Percentiles rank a stretch among this genome's conserved stretches.
Conservation (phyloP, 176 grass and related monocot genomes). For the Bromus sterilis region DNA sequence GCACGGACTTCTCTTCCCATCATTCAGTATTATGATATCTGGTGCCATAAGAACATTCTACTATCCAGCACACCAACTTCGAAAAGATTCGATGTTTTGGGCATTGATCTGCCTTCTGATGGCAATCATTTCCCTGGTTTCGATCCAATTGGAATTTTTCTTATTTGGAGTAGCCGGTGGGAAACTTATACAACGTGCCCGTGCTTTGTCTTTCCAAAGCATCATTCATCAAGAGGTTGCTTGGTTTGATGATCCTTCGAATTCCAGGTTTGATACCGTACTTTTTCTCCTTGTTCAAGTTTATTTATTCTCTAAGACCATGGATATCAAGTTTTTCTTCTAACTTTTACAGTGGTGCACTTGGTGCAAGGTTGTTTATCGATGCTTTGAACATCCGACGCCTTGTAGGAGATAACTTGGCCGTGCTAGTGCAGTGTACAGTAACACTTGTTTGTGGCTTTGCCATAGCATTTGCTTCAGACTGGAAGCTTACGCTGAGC, state of each 20-base stretch:
- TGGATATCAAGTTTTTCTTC: slow-evolving; percentile 7
- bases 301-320: neutral
- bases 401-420: slow-evolving; percentile 52
- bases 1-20: slow-evolving; percentile 60
- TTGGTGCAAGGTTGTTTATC: slow-evolving; percentile 44
- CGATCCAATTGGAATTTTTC: slow-evolving; percentile 49
- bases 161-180: slow-evolving; percentile 76
- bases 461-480: slow-evolving; percentile 51
- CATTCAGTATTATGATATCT: slow-evolving; percentile 59
- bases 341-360: slow-evolving; percentile 40
- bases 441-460: slow-evolving; percentile 40
- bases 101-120: slow-evolving; percentile 43
- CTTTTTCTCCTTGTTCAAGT: neutral
- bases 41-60: slow-evolving; percentile 58
- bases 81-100: slow-evolving; percentile 68
- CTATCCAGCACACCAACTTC: slow-evolving; percentile 41
- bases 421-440: slow-evolving; percentile 41
- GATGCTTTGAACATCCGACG: slow-evolving; percentile 56
- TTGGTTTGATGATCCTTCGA: slow-evolving; percentile 74
- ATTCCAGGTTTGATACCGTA: slow-evolving; percentile 56
- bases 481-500: slow-evolving; percentile 50
- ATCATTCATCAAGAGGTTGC: slow-evolving; percentile 64
- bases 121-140: slow-evolving; percentile 35
- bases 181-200: slow-evolving; percentile 61
- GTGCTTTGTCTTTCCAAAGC: slow-evolving; percentile 51